Percentiles rank a stretch among this genome's conserved stretches.
phyloP scores from a whole-genome alignment of 305 asterid species.

The Fraxinus sp. region DNA sequence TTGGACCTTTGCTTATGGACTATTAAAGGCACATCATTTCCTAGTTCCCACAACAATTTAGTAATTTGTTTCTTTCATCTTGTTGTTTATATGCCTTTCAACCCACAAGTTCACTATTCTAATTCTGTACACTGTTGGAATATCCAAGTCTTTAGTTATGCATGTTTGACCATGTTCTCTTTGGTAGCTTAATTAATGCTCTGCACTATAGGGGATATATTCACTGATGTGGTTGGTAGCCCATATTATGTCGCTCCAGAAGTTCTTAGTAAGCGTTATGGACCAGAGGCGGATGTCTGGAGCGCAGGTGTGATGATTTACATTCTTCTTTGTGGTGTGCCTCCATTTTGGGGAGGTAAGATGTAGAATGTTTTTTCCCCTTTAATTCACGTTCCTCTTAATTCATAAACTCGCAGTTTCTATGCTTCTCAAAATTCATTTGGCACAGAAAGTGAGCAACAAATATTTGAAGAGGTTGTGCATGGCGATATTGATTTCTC shows the following conservation, averaged over 20 bases:
- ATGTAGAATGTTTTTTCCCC: not conserved
- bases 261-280: constrained; percentile 57
- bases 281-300: constrained; percentile 73
- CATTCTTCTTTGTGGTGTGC: constrained; percentile 59
- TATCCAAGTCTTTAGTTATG: not conserved
- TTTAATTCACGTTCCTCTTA: constrained; percentile 8
- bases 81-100: not conserved
- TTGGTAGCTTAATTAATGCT: not conserved
- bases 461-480: constrained; percentile 56
- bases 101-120: not conserved
- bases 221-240: constrained; percentile 66
- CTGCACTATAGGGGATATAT: constrained; percentile 44
- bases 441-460: constrained; percentile 53
- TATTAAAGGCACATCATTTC: not conserved
- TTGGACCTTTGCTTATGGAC: not conserved
- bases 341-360: constrained; percentile 83
- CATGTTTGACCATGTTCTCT: not conserved
- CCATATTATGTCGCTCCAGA: constrained; percentile 80
- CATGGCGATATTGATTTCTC: constrained; percentile 53
- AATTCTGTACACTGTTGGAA: not conserved
- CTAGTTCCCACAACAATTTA: not conserved
- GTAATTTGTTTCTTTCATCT: not conserved
- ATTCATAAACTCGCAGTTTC: not conserved
- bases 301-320: constrained; percentile 78
- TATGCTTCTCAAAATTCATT: constrained; percentile 6